Conservation (phyloP, 345 rosid genomes). For the Salix arbutifolia region DNA sequence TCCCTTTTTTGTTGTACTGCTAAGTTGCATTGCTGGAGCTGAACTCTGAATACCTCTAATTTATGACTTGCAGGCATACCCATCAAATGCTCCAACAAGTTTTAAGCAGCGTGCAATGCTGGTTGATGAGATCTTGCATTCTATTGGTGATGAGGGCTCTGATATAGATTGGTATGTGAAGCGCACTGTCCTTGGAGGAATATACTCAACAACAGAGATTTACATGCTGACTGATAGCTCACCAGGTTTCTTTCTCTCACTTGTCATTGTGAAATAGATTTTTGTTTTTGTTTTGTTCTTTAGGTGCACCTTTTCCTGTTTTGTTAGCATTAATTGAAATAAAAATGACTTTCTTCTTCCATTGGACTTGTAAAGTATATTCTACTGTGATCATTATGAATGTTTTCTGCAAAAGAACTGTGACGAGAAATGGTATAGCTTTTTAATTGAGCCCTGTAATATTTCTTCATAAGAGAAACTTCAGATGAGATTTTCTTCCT, state of each 20-base stretch:
- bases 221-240: conserved; percentile 95
- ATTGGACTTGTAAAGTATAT: neutral
- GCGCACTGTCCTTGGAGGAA: conserved; percentile 85
- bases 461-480: neutral
- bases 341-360: neutral
- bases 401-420: neutral
- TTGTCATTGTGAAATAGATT: neutral
- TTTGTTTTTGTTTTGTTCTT: neutral
- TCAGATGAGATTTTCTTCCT: neutral
- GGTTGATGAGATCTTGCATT: conserved; percentile 89
- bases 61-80: conserved; percentile 56
- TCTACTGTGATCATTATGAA: neutral
- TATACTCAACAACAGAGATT: conserved; percentile 89
- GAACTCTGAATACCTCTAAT: neutral
- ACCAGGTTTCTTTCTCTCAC: conserved; percentile 45
- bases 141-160: conserved; percentile 67
- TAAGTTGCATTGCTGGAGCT: neutral
- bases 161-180: conserved; percentile 85
- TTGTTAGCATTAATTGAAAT: neutral
- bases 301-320: neutral
- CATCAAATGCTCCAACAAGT: conserved; percentile 67
- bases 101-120: conserved; percentile 86
- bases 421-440: too few species aligned
- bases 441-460: too few species aligned
- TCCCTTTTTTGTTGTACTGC: neutral